These are phyloP conservation scores for Cutaneotrichosporon arboriforme DNA, from an alignment of 1,284 basidiomycete species.

Conservation along the genomic window DNA sequence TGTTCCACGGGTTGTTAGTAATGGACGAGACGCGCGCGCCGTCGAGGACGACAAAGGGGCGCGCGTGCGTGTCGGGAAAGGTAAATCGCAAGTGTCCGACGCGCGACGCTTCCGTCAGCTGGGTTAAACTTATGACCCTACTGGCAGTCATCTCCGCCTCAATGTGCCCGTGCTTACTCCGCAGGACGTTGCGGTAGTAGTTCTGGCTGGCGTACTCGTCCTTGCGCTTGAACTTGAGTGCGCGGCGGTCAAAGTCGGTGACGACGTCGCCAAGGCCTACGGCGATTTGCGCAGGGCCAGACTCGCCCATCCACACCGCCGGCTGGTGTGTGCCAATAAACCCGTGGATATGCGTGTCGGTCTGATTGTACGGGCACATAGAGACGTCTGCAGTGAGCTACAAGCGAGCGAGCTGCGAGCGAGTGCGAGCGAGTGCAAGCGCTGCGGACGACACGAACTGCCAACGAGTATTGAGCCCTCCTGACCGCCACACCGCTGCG, in stretches of 20 bases:
- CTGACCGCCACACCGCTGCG: too few species aligned
- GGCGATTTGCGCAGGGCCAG: conserved; percentile 60
- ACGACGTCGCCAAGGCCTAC: conserved; percentile 58
- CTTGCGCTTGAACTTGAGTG: conserved; percentile 57
- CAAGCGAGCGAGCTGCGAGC: too few species aligned
- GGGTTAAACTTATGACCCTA: conserved; percentile 43
- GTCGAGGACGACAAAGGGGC: conserved; percentile 65
- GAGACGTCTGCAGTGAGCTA: conserved; percentile 55
- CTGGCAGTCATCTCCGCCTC: conserved; percentile 65
- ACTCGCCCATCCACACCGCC: conserved; percentile 84
- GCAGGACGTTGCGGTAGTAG: conserved; percentile 63
- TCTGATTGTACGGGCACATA: conserved; percentile 69
- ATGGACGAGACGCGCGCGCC: conserved; percentile 61
- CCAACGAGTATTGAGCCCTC: too few species aligned
- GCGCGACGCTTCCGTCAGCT: conserved; percentile 57
- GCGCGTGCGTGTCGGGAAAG: conserved; percentile 50
- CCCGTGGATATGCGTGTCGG: conserved; percentile 60
- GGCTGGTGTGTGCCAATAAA: conserved; percentile 70
- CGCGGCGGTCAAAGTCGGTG: conserved; percentile 58
- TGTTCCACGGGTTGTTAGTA: conserved; percentile 53
- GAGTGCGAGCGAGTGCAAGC: too few species aligned
- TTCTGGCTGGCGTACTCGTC: conserved; percentile 61
- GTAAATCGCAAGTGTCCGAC: conserved; percentile 72
- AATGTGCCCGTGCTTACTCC: conserved; percentile 55
- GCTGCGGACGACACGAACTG: too few species aligned